These are phyloP conservation scores for Remersonia thermophila DNA, from an alignment of 2,329 filamentous ascomycete species.

Conservation along the genomic window DNA sequence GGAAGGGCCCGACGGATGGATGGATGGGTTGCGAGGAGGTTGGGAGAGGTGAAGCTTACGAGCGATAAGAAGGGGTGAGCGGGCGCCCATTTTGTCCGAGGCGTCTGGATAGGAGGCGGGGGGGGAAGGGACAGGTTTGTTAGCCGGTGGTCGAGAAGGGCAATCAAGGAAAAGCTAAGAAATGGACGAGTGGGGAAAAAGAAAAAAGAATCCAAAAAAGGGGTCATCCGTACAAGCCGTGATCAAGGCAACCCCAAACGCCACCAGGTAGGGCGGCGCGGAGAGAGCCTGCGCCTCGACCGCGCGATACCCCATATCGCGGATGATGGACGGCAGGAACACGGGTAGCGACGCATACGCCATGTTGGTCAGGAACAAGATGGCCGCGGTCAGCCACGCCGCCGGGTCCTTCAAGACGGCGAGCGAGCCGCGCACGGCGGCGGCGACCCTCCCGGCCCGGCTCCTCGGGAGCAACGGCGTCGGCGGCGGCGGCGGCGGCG, in stretches of 20 bases:
- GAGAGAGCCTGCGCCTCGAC: conserved; percentile 63
- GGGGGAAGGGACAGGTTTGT: too few relatives aligned
- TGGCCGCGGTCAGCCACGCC: conserved; percentile 62
- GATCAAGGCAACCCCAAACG: conserved; percentile 59
- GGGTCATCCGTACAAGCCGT: conserved; percentile 36
- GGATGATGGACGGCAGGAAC: conserved; percentile 71
- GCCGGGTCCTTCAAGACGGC: conserved; percentile 52
- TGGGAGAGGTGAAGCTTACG: conserved; percentile 18
- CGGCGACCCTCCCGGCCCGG: conserved; percentile 7
- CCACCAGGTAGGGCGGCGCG: conserved; percentile 67
- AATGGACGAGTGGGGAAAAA: too few relatives aligned
- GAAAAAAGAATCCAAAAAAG: too few relatives aligned
- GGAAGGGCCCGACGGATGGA: too few relatives aligned
- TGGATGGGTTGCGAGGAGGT: too few relatives aligned
- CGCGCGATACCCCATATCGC: conserved; percentile 59
- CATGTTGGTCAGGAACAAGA: conserved; percentile 82
- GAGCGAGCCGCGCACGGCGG: conserved; percentile 45
- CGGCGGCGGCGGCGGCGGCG: too few relatives aligned
- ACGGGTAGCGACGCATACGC: conserved; percentile 80
- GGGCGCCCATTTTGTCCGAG: conserved; percentile 53
- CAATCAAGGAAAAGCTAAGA: too few relatives aligned
- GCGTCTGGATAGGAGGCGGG: conserved; percentile 26
- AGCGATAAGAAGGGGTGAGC: conserved; percentile 54
- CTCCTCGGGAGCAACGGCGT: neutral
- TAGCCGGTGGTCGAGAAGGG: too few relatives aligned